These are phyloP conservation scores for Rhizopogon vinicolor DNA, from an alignment of 768 basidiomycete species.

Conservation along the genomic window DNA sequence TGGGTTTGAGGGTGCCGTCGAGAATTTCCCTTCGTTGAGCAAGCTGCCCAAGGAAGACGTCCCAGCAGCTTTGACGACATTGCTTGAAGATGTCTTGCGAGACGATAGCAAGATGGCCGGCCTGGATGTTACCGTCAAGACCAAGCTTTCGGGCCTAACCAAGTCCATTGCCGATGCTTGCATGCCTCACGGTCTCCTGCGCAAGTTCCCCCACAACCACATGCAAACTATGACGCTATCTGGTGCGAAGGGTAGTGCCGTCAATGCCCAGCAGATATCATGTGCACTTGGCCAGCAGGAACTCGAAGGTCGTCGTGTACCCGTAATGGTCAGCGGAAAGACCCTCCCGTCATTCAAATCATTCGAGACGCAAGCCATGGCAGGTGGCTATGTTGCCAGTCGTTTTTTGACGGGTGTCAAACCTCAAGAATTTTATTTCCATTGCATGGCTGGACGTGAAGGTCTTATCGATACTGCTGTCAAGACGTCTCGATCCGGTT, in stretches of 20 bases:
- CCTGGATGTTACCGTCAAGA: constrained; percentile 89
- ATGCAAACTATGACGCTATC: constrained; percentile 99
- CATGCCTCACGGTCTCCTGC: constrained; percentile 81
- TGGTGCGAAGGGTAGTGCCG: constrained; percentile 96
- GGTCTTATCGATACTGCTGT: constrained; percentile 99
- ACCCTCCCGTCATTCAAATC: constrained; percentile 95
- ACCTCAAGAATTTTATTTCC: constrained; percentile 99
- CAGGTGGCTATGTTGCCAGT: constrained; percentile 96
- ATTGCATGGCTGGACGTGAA: constrained; percentile 99
- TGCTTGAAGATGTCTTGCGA: constrained; percentile 88
- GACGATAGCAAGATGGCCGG: constrained; percentile 98
- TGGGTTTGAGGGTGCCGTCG: constrained; percentile 85
- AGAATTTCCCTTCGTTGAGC: constrained; percentile 78
- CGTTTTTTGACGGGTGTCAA: constrained; percentile 98
- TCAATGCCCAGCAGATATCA: constrained; percentile 98
- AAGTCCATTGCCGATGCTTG: constrained; percentile 85
- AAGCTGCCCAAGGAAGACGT: constrained; percentile 48
- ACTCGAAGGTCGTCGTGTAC: constrained; percentile 96
- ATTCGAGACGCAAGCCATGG: constrained; percentile 97
- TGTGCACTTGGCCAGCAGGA: constrained; percentile 97
- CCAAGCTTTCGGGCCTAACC: constrained; percentile 79
- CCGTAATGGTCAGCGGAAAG: constrained; percentile 98
- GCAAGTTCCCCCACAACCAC: constrained; percentile 96
- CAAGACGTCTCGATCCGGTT: constrained; percentile 97
- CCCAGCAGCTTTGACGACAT: constrained; percentile 48